These are phyloP conservation scores for Oryza australiensis DNA, from an alignment of 176 grass and related monocot species.

Conservation along the genomic window DNA sequence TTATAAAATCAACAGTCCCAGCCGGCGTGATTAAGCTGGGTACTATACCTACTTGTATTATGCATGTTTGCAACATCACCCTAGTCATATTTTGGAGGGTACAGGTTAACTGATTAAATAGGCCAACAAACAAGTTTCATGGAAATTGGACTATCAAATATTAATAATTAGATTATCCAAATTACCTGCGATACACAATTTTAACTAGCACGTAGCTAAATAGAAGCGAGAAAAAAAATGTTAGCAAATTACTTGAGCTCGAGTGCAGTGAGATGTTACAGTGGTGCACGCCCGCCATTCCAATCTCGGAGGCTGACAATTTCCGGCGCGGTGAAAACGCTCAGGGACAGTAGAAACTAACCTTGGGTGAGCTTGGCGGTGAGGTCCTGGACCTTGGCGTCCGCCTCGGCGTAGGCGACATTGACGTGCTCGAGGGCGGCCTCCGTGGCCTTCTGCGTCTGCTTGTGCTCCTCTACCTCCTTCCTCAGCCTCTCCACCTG, in stretches of 20 bases:
- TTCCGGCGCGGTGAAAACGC: neutral
- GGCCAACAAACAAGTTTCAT: too few relatives aligned
- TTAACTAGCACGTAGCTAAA: neutral
- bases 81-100: neutral
- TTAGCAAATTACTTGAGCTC: conserved; percentile 1
- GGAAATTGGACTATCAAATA: too few relatives aligned
- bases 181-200: too few relatives aligned
- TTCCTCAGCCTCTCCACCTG: conserved; percentile 61
- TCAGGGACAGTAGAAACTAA: conserved; percentile 39
- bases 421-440: conserved; percentile 81
- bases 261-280: neutral
- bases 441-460: conserved; percentile 76
- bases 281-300: neutral
- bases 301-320: neutral
- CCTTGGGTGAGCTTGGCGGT: conserved; percentile 78
- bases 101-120: too few relatives aligned
- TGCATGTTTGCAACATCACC: neutral
- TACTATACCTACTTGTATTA: too few relatives aligned
- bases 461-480: conserved; percentile 68
- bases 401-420: conserved; percentile 68
- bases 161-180: too few relatives aligned
- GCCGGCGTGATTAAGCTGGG: too few relatives aligned
- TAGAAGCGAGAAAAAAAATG: neutral
- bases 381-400: conserved; percentile 77
- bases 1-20: conserved; percentile 3